Evolutionary conservation across 2,329 filamentous ascomycete species (phyloP).

Genomic region (Colletotrichum tofieldiae): DNA sequence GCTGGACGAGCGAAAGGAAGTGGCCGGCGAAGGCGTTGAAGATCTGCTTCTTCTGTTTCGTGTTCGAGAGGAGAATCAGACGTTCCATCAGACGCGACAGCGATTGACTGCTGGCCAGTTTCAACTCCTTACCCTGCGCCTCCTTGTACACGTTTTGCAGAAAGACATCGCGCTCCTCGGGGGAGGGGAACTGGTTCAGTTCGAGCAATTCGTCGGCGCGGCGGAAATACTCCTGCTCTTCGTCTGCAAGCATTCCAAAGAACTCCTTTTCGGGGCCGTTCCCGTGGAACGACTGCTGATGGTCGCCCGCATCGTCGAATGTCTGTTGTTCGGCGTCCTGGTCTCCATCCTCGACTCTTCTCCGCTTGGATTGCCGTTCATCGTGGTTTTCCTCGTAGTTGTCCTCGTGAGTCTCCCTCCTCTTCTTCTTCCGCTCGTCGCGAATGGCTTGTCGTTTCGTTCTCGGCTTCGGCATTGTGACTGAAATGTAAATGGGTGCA

Average conservation of each 20-base stretch:
- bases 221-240: slow-evolving; percentile 97
- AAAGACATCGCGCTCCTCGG: slow-evolving; percentile 81
- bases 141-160: slow-evolving; percentile 89
- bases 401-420: slow-evolving; percentile 47
- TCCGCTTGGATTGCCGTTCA: slow-evolving; percentile 38
- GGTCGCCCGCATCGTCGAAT: slow-evolving; percentile 45
- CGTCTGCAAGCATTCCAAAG: slow-evolving; percentile 92
- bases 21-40: slow-evolving; percentile 90
- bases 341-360: slow-evolving; percentile 46
- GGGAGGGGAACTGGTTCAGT: slow-evolving; percentile 85
- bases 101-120: slow-evolving; percentile 95
- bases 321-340: slow-evolving; percentile 45
- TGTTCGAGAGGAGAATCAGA: slow-evolving; percentile 85
- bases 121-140: slow-evolving; percentile 92
- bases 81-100: slow-evolving; percentile 95
- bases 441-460: slow-evolving; percentile 58
- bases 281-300: slow-evolving; percentile 49
- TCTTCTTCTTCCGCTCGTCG: slow-evolving; percentile 60
- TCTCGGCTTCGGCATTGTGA: slow-evolving; percentile 61
- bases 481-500: slow-evolving; percentile 17
- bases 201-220: slow-evolving; percentile 92
- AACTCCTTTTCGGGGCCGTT: slow-evolving; percentile 76
- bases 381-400: slow-evolving; percentile 45
- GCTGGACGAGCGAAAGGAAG: slow-evolving; percentile 91
- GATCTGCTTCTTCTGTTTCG: slow-evolving; percentile 86